phyloP scores from a whole-genome alignment of 2,329 filamentous ascomycete species.

The Aspergillus ochraceoroseus region DNA sequence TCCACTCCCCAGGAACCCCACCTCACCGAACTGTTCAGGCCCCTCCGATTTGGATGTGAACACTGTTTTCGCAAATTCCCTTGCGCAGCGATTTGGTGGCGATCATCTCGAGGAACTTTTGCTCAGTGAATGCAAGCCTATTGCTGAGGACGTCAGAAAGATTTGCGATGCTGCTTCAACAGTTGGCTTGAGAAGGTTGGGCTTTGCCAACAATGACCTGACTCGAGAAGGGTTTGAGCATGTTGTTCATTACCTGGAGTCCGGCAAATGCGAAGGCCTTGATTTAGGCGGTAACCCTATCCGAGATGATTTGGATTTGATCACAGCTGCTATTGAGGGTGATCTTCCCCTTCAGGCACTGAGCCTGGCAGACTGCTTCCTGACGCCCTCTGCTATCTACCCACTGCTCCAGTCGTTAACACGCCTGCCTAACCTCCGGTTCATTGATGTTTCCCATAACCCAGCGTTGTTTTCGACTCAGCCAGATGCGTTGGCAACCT shows the following conservation, averaged over 20 bases:
- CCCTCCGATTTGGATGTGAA: slow-evolving; percentile 50
- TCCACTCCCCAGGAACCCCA: slow-evolving; percentile 58
- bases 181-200: slow-evolving; percentile 71
- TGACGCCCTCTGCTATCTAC: slow-evolving; percentile 67
- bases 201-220: slow-evolving; percentile 76
- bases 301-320: slow-evolving; percentile 48
- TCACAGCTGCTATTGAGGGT: slow-evolving; percentile 36
- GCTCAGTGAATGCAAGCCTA: slow-evolving; percentile 72
- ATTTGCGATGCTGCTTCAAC: slow-evolving; percentile 78
- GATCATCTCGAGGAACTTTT: slow-evolving; percentile 74
- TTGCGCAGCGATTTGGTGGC: slow-evolving; percentile 72
- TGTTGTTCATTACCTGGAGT: slow-evolving; percentile 68
- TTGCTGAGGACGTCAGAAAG: slow-evolving; percentile 63
- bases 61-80: slow-evolving; percentile 65
- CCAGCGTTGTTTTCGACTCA: slow-evolving; percentile 68
- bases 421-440: slow-evolving; percentile 68
- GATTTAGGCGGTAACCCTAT: slow-evolving; percentile 84
- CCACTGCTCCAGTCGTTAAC: slow-evolving; percentile 69
- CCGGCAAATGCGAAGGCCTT: slow-evolving; percentile 75
- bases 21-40: slow-evolving; percentile 24
- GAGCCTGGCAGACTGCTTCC: slow-evolving; percentile 78
- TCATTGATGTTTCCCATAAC: slow-evolving; percentile 91
- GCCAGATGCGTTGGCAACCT: slow-evolving; percentile 66
- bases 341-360: slow-evolving; percentile 67
- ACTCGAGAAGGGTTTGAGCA: slow-evolving; percentile 69